Evolutionary conservation across 345 rosid genomes (phyloP), one percentile per base, ranked within the genome.

Genomic region (Murraya koenigii): DNA sequence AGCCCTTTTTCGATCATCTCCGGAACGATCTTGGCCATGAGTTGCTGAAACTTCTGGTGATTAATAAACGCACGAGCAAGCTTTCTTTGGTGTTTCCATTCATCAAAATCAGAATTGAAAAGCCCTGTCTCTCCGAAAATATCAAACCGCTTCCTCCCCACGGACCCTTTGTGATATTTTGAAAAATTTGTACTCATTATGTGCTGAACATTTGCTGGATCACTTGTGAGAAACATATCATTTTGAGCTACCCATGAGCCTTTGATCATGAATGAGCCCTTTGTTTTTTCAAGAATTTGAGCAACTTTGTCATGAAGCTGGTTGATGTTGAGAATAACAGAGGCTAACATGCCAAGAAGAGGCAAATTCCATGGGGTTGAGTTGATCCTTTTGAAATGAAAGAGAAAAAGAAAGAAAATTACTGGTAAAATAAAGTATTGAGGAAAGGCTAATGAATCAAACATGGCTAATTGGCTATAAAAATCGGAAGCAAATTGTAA

Each of bases 121-220:
- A 86, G 81, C 1, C 86, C 89, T 60, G 15, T 94, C 1, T 84
- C 87, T 26, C 87, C 89, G 33, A 86, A 80, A 65, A 80, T 67
- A 54, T 86, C 89, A 75, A 84, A 84, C 8, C 79, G 49, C 49
- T 84, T 80, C 66, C 78, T 77, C 44, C 80, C 80, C n/a, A 81
- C 82, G 10, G 78, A 69, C 5, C 87, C 88, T 59, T 86, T 84
- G 0, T 81, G 87, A 67, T 75, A 84, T 33, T 79, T 82, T 2
- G 72, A 56, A 60, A 84, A 82, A 59, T 82, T 80, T 75, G 81
- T 62, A 52, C 79, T 80, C 80, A 84, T 67, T 60, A 86, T 80
- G 75, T 84, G 66, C 55, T 80, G 85, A 36, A 77, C 80, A 30
- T 86, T 86, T 1, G 78, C 52, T 3, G 89, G 85, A 77, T 86